phyloP scores from a whole-genome alignment of 2,329 filamentous ascomycete genomes.

The Cladophialophora chaetospira region DNA sequence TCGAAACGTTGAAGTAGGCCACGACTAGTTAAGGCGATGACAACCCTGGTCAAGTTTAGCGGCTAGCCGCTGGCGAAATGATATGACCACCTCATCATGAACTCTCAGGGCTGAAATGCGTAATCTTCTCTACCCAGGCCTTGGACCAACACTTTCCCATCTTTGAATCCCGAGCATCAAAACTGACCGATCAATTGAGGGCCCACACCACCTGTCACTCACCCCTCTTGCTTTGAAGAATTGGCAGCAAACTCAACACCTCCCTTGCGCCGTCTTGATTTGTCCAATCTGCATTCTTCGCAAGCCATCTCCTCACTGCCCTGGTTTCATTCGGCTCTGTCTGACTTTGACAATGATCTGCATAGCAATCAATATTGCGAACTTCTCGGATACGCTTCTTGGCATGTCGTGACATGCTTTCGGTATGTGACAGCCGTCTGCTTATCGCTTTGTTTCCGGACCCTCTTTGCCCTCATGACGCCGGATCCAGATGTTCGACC shows the following conservation, averaged over 20 bases:
- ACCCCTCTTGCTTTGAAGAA: neutral
- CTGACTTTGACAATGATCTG: constrained; percentile 1
- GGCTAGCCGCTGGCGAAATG: no score
- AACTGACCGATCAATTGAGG: neutral
- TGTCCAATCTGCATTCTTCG: neutral
- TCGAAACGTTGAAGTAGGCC: no score
- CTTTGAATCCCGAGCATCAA: neutral
- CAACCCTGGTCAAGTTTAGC: no score
- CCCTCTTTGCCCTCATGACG: neutral
- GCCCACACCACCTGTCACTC: neutral
- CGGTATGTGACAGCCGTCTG: neutral
- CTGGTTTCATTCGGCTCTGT: neutral
- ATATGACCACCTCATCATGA: no score
- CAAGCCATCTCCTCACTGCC: neutral
- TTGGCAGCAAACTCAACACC: neutral
- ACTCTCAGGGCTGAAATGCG: no score
- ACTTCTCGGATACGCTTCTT: neutral
- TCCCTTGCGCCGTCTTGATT: neutral
- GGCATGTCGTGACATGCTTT: neutral
- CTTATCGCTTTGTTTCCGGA: constrained; percentile 8
- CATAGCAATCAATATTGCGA: neutral
- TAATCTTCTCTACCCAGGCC: neutral
- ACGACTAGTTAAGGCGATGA: no score
- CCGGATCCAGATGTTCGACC: neutral
- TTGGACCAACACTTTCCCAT: neutral